Evolutionary conservation across 1,284 basidiomycete genomes (phyloP).

Genomic region (Neotropicomus parvogracilis): DNA sequence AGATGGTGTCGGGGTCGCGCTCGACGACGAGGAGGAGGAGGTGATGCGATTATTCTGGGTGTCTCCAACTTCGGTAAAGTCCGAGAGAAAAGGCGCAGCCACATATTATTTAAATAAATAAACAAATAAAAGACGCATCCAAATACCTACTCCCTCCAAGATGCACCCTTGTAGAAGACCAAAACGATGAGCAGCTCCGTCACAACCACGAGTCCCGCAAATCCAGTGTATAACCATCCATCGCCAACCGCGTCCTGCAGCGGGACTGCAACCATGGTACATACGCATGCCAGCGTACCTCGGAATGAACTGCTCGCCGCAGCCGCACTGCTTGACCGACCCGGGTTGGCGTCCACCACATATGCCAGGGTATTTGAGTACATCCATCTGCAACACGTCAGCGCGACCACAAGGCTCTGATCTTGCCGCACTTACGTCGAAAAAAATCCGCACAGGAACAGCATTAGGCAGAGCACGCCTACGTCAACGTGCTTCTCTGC

Average conservation of each 20-base stretch:
- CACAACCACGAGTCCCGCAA: constrained; percentile 59
- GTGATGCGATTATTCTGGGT: constrained; percentile 29
- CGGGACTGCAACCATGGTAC: constrained; percentile 65
- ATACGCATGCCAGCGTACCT: constrained; percentile 66
- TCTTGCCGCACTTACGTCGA: constrained; percentile 50
- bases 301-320: constrained; percentile 71
- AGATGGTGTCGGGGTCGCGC: constrained; percentile 9
- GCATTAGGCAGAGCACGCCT: constrained; percentile 56
- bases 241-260: constrained; percentile 60
- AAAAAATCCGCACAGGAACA: constrained; percentile 67
- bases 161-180: constrained; percentile 44
- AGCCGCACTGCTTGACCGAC: constrained; percentile 67
- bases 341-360: constrained; percentile 73
- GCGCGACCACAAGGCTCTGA: constrained; percentile 11
- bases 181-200: constrained; percentile 51
- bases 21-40: constrained; percentile 15
- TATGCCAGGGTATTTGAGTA: constrained; percentile 73
- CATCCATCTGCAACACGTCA: constrained; percentile 49
- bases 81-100: constrained; percentile 23
- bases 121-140: background rate
- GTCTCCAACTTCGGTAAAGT: constrained; percentile 23
- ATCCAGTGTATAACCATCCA: constrained; percentile 74
- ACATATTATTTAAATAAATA: constrained; percentile 18
- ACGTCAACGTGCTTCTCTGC: constrained; percentile 61
- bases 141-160: constrained; percentile 38